phyloP scores from a whole-genome alignment of 345 rosid genomes.

The Geranium brycei region DNA sequence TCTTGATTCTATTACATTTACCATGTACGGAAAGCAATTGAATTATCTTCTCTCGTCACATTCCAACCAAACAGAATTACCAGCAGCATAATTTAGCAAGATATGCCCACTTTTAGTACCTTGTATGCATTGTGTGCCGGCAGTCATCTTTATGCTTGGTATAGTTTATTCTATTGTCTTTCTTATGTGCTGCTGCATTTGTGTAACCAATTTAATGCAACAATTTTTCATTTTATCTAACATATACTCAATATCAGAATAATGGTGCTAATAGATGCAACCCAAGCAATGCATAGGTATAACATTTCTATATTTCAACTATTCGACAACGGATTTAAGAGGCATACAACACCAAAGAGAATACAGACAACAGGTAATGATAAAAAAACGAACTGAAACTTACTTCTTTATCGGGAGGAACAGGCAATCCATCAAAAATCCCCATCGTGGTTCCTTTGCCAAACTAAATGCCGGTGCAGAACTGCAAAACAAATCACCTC shows the following conservation, averaged over 20 bases:
- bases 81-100: background rate
- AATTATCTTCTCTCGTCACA: background rate
- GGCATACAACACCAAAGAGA: background rate
- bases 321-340: background rate
- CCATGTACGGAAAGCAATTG: background rate
- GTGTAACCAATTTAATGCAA: background rate
- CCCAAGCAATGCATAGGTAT: background rate
- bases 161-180: background rate
- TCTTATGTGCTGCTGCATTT: background rate
- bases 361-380: background rate
- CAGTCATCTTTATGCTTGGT: background rate
- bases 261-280: background rate
- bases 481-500: background rate
- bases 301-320: background rate
- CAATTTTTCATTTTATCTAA: background rate
- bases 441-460: conserved; percentile 42
- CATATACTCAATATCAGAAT: background rate
- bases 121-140: background rate
- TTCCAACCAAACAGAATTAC: background rate
- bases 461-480: conserved; percentile 4
- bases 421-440: conserved; percentile 78
- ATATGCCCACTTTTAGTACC: background rate
- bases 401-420: conserved; percentile 76
- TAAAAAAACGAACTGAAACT: conserved; percentile 14
- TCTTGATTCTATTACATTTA: too few relatives aligned